phyloP scores from a whole-genome alignment of 345 rosid species.

The Punica granatum region DNA sequence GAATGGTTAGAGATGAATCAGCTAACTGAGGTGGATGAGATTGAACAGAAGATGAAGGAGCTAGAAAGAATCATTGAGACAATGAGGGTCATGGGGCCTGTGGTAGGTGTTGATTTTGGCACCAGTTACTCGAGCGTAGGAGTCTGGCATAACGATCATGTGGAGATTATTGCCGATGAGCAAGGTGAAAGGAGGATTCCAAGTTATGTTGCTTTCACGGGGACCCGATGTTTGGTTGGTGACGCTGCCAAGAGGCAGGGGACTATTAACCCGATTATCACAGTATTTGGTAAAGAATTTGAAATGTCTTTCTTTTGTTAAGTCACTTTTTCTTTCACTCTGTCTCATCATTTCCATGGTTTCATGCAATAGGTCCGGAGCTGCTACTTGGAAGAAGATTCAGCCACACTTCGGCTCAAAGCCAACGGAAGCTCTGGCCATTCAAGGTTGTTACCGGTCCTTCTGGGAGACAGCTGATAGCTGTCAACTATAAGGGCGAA shows the following conservation, averaged over 20 bases:
- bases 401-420: slow-evolving; percentile 25
- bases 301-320: background rate
- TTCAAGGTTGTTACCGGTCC: slow-evolving; percentile 24
- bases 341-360: background rate
- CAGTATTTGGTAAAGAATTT: background rate
- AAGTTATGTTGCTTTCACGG: slow-evolving; percentile 1
- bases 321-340: background rate
- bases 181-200: slow-evolving; percentile 3
- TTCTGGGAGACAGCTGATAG: slow-evolving; percentile 24
- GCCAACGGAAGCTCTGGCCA: slow-evolving; percentile 29
- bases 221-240: background rate
- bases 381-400: slow-evolving; percentile 33
- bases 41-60: slow-evolving; percentile 4
- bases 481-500: slow-evolving; percentile 25
- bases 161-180: slow-evolving; percentile 5
- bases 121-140: background rate
- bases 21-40: background rate
- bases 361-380: slow-evolving; percentile 17
- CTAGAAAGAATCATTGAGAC: background rate
- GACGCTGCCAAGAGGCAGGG: slow-evolving; percentile 2
- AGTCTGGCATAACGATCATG: background rate
- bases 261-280: background rate
- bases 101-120: background rate
- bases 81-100: background rate
- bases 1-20: background rate